Evolutionary conservation across 2,329 filamentous ascomycete genomes (phyloP), one percentile per base, ranked within the genome.

Genomic region (Claviceps sp.): DNA sequence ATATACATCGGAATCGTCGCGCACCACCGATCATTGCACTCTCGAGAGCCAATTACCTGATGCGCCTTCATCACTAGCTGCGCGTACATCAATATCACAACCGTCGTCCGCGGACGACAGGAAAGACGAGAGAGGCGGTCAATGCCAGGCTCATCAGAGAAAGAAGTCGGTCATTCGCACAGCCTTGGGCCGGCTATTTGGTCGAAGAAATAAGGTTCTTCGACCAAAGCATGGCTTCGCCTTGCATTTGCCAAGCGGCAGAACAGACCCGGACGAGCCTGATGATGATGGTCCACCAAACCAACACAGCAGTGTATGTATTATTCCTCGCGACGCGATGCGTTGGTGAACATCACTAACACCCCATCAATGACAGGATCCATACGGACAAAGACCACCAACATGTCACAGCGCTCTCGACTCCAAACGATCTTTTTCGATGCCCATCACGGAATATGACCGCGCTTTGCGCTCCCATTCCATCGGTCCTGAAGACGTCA

Each of bases 391-490:
- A 67, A 36, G 64, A 64, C 47, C 67, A 64, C 43, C 61, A 68
- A 50, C 65, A 22, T 9, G 11, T 8, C 45, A 16, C 26, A 37
- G 29, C 56, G 54, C 66, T 60, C 55, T 57, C 49, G 72, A 72
- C 54, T 65, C 70, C 17, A 78, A 80, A 59, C 75, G 79, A 51
- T 79, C 79, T 7, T 71, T 71, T 4, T 82, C 80, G 5, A 59
- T 82, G 36, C 79, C 79, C 8, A 72, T 82, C 49, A 79, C 74
- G 45, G 79, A 83, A 58, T 79, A 75, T 55, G 77, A 80, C 54
- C 71, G 76, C 44, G 79, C 80, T 2, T 61, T 83, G 39, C 72
- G 79, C 45, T 83, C 80, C 13, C 79, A 83, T 60, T 82, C 80
- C 2, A 67, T 81, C 42, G 76, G 78, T 1, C 73, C 74, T 2